These are phyloP conservation scores for Chrysanthemum seticuspe DNA, from an alignment of 129 eudicot species.

Conservation along the genomic window DNA sequence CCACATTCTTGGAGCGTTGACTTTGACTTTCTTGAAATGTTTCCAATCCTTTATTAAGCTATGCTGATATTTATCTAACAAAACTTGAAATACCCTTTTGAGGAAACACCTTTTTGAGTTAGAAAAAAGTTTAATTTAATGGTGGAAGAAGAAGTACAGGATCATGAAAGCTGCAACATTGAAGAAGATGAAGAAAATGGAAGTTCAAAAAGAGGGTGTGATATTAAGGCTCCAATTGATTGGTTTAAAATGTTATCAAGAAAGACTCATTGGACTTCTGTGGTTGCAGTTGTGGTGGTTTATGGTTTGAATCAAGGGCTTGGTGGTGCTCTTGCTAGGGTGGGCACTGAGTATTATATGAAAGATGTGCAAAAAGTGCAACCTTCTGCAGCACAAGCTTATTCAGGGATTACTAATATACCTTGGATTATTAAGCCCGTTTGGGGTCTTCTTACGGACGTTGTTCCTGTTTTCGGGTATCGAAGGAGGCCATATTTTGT, in stretches of 20 bases:
- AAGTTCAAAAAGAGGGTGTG: conserved; percentile 27
- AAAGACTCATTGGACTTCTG: conserved; percentile 89
- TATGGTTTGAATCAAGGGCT: conserved; percentile 91
- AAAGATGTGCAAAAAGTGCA: conserved; percentile 98
- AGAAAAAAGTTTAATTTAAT: no score
- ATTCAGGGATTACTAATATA: conserved; percentile 71
- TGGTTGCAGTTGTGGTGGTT: conserved; percentile 68
- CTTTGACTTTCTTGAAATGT: conserved; percentile 34
- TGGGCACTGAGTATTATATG: conserved; percentile 90
- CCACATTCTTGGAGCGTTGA: conserved; percentile 31
- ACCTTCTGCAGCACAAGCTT: conserved; percentile 98
- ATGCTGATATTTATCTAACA: conserved; percentile 4
- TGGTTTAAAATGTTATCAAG: conserved; percentile 74
- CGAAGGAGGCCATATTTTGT: conserved; percentile 82
- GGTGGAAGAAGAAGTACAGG: conserved; percentile 49
- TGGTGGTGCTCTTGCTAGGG: conserved; percentile 75
- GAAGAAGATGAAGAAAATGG: conserved; percentile 32
- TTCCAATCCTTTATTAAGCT: neutral
- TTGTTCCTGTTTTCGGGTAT: conserved; percentile 76
- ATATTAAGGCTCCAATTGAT: conserved; percentile 46
- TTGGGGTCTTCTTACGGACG: conserved; percentile 96
- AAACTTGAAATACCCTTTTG: conserved; percentile 1
- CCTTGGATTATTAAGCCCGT: conserved; percentile 97
- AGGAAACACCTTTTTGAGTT: no score
- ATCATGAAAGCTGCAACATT: conserved; percentile 30